Evolutionary conservation across 768 basidiomycete species (phyloP), one percentile per base, ranked within the genome.

Genomic region (Mycena rosella): DNA sequence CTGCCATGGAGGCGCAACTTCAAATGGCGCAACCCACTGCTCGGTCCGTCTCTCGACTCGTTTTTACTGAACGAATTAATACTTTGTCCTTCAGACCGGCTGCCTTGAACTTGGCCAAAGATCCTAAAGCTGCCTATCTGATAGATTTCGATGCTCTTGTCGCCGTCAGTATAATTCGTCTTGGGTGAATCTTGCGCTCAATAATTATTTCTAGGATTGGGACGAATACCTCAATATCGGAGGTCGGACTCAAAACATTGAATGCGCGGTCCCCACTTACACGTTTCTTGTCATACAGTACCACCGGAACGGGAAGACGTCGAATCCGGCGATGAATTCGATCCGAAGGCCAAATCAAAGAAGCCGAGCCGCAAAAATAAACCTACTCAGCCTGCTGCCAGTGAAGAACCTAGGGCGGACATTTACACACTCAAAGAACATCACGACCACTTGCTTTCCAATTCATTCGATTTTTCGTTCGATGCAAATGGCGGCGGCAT

Each of bases 21-120:
- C 91, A 95, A 75, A 90, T 95, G 88, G 83, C 83, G 22, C 91
- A 93, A 70, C 83, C 89, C 0, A 87, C 81, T 45, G 84, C 88
- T 27, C 86, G 87, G 93, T 93, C 73, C 64, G 84, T 75, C 29
- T 56, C 3, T 34, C 30, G 26, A 6, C 32, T 34, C 38, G 38
- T 18, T 40, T 40, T 40, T 13, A 36, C 40, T 17, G 8, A 36
- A 44, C 24, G 48, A 29, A n/a, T 40, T 68, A 17, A 69, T 58
- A 51, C 27, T 30, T 45, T 58, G 24, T 58, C 17, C 48, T 47
- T 13, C 49, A 90, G 89, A 52, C 79, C 84, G 15, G 82, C 87
- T 36, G 78, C 83, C n/a, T 76, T 89, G 26, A 89, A 85, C 17
- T 76, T 90, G 27, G 78, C 77, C n/a, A 79, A 81, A 27, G 88